Evolutionary conservation across 2,329 filamentous ascomycete species (phyloP), one percentile per base, ranked within the genome.

Genomic region (Cladosporium oxysporum): DNA sequence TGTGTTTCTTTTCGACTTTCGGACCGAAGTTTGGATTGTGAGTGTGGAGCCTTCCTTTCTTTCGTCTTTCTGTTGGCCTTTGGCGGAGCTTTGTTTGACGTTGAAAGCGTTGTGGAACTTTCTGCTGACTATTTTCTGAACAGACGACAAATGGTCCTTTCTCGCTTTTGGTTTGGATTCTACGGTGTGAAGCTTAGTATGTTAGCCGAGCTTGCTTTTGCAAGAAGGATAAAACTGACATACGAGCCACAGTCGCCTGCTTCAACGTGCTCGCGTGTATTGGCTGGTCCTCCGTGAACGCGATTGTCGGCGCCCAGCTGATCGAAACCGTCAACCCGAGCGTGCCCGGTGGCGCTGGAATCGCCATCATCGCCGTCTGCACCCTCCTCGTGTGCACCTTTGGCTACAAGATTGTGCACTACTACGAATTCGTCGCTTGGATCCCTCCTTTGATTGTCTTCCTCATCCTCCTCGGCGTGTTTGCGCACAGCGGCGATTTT

Each of bases 281-380:
- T 6, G 91, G 91, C 59, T 94, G 91, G 88, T 89, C 88, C 5
- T 84, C 88, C 0, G 88, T 93, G 70, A 94, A 95, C 74, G 85
- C 87, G 65, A 93, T 95, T 68, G 90, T 94, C n/a, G 91, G 91
- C 21, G 90, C 90, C 0, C 89, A 94, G 76, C 84, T 94, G 7
- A 83, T 95, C 71, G 84, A 91, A 65, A 89, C 91, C 0, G 88
- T 94, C 55, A 93, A 92, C 74, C 74, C 78, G 55, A 77, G 85
- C 60, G 87, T 93, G 69, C 90, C 90, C 8, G 90, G 90, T 57
- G 90, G 83, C 74, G 91, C 90, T 1, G 91, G 91, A 23, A 90
- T 95, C 68, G 78, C 94, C 41, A 85, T 93, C 69, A 91, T 93
- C 69, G 86, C 89, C 11, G 75, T 88, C 63, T 85, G 84, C 70